Percentiles rank a stretch among this genome's conserved stretches.
Evolutionary conservation across 2,329 filamentous ascomycete species (phyloP).

Genomic region (Exophiala oligosperma): DNA sequence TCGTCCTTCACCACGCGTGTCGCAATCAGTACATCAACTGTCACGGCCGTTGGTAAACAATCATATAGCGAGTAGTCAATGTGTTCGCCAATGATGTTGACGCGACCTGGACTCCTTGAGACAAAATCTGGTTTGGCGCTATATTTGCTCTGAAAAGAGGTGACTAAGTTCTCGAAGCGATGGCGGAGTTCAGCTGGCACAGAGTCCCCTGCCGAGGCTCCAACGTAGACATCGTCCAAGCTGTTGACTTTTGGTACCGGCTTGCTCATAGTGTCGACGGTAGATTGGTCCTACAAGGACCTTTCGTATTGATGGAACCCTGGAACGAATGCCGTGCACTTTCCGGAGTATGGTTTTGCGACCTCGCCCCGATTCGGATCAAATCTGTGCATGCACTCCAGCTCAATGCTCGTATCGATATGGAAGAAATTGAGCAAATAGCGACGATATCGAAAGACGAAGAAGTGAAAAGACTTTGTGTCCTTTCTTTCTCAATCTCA

Average conservation of each 20-base stretch:
- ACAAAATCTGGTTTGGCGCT: slow-evolving; percentile 74
- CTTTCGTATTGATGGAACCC: no score
- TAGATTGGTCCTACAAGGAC: neutral
- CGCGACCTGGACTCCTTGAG: slow-evolving; percentile 84
- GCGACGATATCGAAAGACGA: no score
- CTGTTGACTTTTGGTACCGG: slow-evolving; percentile 26
- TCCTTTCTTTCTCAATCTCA: no score
- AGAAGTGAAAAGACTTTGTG: no score
- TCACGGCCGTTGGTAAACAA: slow-evolving; percentile 92
- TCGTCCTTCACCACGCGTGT: slow-evolving; percentile 56
- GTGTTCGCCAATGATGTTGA: slow-evolving; percentile 99
- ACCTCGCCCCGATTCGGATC: no score
- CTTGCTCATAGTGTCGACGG: slow-evolving; percentile 15
- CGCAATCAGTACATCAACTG: slow-evolving; percentile 85
- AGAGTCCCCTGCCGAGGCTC: slow-evolving; percentile 64
- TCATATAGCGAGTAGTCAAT: slow-evolving; percentile 98
- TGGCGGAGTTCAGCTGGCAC: slow-evolving; percentile 66
- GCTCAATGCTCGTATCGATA: no score
- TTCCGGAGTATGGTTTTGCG: no score
- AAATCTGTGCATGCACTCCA: no score
- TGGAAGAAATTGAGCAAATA: no score
- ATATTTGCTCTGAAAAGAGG: slow-evolving; percentile 70
- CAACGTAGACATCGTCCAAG: slow-evolving; percentile 29
- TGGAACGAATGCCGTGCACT: no score
- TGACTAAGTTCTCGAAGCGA: slow-evolving; percentile 74